Base-by-base conservation (phyloP, 805 yeast species). In the Kluyveromyces aestuarii region DNA sequence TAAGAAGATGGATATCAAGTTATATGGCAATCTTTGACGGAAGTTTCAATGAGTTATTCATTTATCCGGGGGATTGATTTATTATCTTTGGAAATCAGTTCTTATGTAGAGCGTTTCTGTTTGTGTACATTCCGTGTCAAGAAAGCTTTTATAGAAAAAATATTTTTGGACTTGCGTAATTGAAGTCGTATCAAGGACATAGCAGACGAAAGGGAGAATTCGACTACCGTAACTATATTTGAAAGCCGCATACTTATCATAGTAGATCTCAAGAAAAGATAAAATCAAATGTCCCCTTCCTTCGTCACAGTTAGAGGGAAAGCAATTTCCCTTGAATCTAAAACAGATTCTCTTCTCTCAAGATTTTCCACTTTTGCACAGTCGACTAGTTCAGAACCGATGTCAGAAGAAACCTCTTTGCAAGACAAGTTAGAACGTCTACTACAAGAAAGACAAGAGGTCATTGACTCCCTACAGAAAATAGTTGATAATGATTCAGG, bases 291-390 rank as follows among this genome's bases (percentile, higher is more conserved):
- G 60, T 67, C 45, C 6, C 14, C 76, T 9, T 68, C 86, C 2
- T 86, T 84, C 63, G 73, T 79, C 16, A 87, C 87, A 44, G 72
- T 80, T 13, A 73, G 95, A 61, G 71, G 84, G 27, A 85, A 83
- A 58, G 80, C 82, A 0, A 71, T 89, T 36, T 72, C 80, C 8
- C 67, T 83, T 44, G 96, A 91, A 63, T 77, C 81, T 46, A 85
- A 83, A 59, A 75, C 91, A 2, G 79, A 79, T 46, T 57, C 71
- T 1, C 68, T 76, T 21, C 67, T 84, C 27, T 68, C 80, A 2
- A 70, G 70, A 33, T 81, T 73, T 56, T 77, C 87, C 7, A 68
- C 76, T 5, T 78, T 73, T 61, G 77, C 81, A 14, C 73, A 74
- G 47, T 67, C 79, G 1, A 71, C 81, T 0, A 70, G 78, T 6